These are phyloP conservation scores for Aquilaria malaccensis DNA, from an alignment of 345 rosid genomes.

Conservation along the genomic window DNA sequence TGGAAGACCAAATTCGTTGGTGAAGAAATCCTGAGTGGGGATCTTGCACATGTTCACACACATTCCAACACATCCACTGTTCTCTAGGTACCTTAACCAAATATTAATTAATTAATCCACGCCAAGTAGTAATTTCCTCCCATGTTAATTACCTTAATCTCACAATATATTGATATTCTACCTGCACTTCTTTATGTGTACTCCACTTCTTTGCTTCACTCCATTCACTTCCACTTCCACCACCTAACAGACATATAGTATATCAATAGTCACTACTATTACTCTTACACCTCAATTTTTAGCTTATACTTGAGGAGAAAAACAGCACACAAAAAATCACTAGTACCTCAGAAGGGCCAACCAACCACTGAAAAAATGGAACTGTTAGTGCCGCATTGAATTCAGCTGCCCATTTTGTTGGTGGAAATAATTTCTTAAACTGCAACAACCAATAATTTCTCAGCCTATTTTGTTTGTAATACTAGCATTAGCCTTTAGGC, in stretches of 20 bases:
- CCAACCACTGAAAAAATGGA: conserved; percentile 94
- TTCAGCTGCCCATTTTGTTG: conserved; percentile 93
- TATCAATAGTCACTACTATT: too few species aligned
- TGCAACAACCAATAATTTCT: conserved; percentile 17
- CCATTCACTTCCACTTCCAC: conserved; percentile 83
- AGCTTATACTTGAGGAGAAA: too few species aligned
- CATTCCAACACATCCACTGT: conserved; percentile 97
- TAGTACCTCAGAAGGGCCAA: conserved; percentile 86
- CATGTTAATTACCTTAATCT: background rate
- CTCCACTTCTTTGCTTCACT: conserved; percentile 91
- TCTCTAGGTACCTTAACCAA: conserved; percentile 73
- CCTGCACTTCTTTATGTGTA: conserved; percentile 78
- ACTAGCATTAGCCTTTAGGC: background rate
- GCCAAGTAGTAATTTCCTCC: too few species aligned
- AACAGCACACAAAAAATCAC: too few species aligned
- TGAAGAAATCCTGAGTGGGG: conserved; percentile 97
- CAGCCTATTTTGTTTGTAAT: too few species aligned
- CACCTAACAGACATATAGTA: conserved; percentile 33
- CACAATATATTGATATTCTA: conserved; percentile 9
- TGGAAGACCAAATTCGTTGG: conserved; percentile 95
- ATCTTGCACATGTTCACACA: conserved; percentile 96
- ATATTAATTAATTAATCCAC: background rate
- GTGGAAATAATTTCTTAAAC: conserved; percentile 88
- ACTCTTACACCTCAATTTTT: too few species aligned
- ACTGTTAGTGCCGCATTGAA: conserved; percentile 92